phyloP scores from a whole-genome alignment of 768 basidiomycete genomes.

The Tephrocybe sp. region DNA sequence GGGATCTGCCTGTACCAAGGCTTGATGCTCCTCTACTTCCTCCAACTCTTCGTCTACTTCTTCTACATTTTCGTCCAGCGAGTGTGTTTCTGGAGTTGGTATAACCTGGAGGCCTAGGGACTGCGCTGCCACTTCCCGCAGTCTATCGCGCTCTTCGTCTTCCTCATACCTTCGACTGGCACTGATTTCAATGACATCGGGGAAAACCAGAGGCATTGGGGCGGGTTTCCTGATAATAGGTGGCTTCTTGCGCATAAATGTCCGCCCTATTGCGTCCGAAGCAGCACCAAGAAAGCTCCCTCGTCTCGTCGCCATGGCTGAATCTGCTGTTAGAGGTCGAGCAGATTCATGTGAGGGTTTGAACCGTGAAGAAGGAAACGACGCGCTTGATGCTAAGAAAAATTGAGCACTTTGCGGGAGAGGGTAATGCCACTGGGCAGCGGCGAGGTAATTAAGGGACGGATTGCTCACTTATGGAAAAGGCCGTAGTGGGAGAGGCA shows the following conservation, averaged over 20 bases:
- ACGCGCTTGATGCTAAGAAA: constrained; percentile 11
- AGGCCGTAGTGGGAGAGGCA: constrained; percentile 18
- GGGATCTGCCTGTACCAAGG: constrained; percentile 6
- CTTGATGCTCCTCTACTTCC: constrained; percentile 17
- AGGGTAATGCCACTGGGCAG: background rate
- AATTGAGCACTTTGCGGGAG: background rate
- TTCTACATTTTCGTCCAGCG: constrained; percentile 30
- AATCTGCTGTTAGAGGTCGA: constrained; percentile 21
- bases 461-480: constrained; percentile 17
- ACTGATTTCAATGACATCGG: constrained; percentile 73
- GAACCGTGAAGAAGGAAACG: constrained; percentile 23
- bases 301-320: constrained; percentile 25
- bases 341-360: constrained; percentile 17
- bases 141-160: constrained; percentile 69
- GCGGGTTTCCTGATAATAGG: constrained; percentile 28
- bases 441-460: constrained; percentile 5
- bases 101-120: constrained; percentile 66
- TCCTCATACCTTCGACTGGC: constrained; percentile 56
- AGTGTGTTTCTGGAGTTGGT: constrained; percentile 36
- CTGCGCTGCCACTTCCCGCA: constrained; percentile 73
- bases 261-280: constrained; percentile 48
- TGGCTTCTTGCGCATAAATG: constrained; percentile 44
- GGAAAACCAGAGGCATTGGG: constrained; percentile 43
- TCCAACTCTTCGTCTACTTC: constrained; percentile 37
- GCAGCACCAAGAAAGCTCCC: constrained; percentile 51